Conservation (phyloP, 129 eudicot species). For the Scalesia atractyloides region DNA sequence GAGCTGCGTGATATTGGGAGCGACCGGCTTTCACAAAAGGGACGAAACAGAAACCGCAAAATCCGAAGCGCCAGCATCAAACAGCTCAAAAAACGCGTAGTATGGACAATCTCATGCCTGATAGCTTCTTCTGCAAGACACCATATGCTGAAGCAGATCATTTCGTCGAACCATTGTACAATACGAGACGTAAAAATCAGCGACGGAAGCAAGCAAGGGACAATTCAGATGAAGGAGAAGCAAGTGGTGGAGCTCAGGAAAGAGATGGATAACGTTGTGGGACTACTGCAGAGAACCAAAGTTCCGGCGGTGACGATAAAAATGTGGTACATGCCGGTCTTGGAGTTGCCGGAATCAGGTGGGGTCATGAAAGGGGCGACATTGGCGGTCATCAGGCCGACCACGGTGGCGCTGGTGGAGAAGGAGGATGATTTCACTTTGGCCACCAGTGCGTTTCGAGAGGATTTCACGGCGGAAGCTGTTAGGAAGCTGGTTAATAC, state of each 20-base stretch:
- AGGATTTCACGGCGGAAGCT: constrained; percentile 46
- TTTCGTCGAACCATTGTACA: constrained; percentile 18
- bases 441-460: constrained; percentile 35
- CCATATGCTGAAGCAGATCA: constrained; percentile 49
- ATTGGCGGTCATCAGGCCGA: constrained; percentile 60
- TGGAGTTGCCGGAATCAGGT: constrained; percentile 59
- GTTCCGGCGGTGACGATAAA: constrained; percentile 64
- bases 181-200: constrained; percentile 39
- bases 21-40: constrained; percentile 29
- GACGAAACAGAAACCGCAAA: neutral
- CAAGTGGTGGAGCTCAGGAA: constrained; percentile 57
- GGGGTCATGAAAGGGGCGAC: constrained; percentile 71
- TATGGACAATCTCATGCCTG: constrained; percentile 76
- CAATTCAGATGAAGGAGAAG: constrained; percentile 48
- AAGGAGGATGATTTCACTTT: constrained; percentile 24
- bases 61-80: constrained; percentile 2
- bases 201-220: constrained; percentile 69
- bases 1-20: constrained; percentile 66
- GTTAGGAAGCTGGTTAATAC: constrained; percentile 51
- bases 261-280: constrained; percentile 22
- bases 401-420: neutral
- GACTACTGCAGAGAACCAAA: constrained; percentile 35
- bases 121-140: constrained; percentile 80
- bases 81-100: constrained; percentile 60
- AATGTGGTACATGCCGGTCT: constrained; percentile 63